A percentile compares a stretch with the other conserved stretches of the same genome.
phyloP scores from a whole-genome alignment of 2,329 filamentous ascomycete genomes.

The Paraphaeosphaeria sporulosa region DNA sequence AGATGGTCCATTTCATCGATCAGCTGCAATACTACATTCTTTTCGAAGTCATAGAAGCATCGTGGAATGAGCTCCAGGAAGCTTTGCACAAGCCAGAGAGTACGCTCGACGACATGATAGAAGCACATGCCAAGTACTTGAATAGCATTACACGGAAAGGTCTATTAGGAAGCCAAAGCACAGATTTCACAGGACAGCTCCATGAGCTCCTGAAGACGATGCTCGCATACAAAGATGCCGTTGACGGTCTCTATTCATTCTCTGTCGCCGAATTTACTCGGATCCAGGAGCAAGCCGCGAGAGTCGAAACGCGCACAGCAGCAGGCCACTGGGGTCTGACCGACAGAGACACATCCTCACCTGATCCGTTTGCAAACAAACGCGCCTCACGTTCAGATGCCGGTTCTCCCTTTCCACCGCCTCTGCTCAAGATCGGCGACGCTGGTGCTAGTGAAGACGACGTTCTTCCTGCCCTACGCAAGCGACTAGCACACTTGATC shows the following conservation, averaged over 20 bases:
- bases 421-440: constrained; percentile 43
- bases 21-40: constrained; percentile 98
- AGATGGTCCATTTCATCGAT: constrained; percentile 98
- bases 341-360: constrained; percentile 55
- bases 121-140: constrained; percentile 88
- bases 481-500: constrained; percentile 75
- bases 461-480: constrained; percentile 77
- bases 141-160: constrained; percentile 96
- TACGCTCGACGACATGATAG: constrained; percentile 93
- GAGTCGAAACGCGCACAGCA: constrained; percentile 71
- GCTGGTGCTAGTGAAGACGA: constrained; percentile 61
- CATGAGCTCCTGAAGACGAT: constrained; percentile 93
- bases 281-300: constrained; percentile 83
- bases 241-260: constrained; percentile 94
- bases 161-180: constrained; percentile 75
- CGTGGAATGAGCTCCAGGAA: constrained; percentile 88
- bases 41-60: constrained; percentile 97
- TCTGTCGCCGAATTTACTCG: constrained; percentile 92
- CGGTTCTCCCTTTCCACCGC: constrained; percentile 54
- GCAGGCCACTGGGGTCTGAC: constrained; percentile 70
- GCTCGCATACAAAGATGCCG: constrained; percentile 90
- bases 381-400: constrained; percentile 39
- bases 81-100: constrained; percentile 84
- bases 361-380: constrained; percentile 32
- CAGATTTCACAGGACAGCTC: constrained; percentile 86